These are phyloP conservation scores for Fusarium ambrosium DNA, from an alignment of 2,329 filamentous ascomycete species.

Conservation along the genomic window DNA sequence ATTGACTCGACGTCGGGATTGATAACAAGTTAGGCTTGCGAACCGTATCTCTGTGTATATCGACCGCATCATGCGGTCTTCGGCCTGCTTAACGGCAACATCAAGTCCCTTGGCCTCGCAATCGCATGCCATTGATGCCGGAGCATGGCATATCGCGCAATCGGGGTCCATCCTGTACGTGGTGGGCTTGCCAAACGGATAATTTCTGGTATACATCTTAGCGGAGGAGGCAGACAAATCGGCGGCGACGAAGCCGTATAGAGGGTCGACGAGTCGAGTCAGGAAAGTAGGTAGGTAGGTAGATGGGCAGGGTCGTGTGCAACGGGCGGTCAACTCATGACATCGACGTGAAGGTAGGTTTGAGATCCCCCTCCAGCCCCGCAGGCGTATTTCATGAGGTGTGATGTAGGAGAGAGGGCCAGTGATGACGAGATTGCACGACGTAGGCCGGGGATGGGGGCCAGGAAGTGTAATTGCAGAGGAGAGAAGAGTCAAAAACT, in stretches of 20 bases:
- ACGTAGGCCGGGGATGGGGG: constrained; percentile 38
- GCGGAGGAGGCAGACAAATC: constrained; percentile 47
- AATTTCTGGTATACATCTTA: constrained; percentile 67
- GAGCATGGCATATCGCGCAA: constrained; percentile 75
- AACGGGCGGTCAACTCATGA: constrained; percentile 45
- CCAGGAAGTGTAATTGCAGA: constrained; percentile 34
- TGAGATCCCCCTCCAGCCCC: constrained; percentile 47
- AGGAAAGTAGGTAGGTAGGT: constrained; percentile 17
- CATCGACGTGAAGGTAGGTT: constrained; percentile 39
- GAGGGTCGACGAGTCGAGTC: constrained; percentile 23
- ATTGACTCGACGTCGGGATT: background rate
- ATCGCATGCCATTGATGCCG: constrained; percentile 70
- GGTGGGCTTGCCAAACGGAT: constrained; percentile 61
- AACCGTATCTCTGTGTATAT: constrained; percentile 76
- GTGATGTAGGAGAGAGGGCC: constrained; percentile 33
- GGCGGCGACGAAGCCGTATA: constrained; percentile 24
- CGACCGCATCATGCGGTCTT: constrained; percentile 72
- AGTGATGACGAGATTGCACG: constrained; percentile 35
- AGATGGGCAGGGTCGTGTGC: constrained; percentile 38
- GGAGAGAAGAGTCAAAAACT: constrained; percentile 43
- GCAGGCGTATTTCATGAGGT: constrained; percentile 47
- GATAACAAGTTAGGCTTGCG: constrained; percentile 37
- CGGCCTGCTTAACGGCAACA: constrained; percentile 72
- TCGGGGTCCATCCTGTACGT: constrained; percentile 75
- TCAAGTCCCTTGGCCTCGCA: constrained; percentile 77